Evolutionary conservation across 2,329 filamentous ascomycete species (phyloP), one percentile per base, ranked within the genome.

Genomic region (Ophiostoma tasmaniense): DNA sequence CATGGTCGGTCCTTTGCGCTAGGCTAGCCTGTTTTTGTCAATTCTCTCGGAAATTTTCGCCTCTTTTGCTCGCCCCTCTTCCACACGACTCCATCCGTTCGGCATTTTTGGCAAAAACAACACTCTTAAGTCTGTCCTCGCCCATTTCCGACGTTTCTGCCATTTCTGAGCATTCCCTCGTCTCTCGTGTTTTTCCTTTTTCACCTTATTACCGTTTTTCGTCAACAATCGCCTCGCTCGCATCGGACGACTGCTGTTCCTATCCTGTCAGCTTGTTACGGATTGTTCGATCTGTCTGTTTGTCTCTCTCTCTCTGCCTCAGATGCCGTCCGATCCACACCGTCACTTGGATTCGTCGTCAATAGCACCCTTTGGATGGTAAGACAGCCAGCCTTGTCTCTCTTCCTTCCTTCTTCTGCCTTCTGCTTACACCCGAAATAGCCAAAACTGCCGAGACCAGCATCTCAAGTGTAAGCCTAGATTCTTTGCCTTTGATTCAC

Each of bases 361-460:
- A 6, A 50, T 37, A 37, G 69, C 69, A 25, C 67, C 69, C 8
- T 70, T 70, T 61, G 69, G 69, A 67, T 70, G 69, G 69, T 70
- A 20, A 66, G 67, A 35, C 10, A 39, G 66, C 8, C 13, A 13
- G 37, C 20, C n/a, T 64, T 22, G 14, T 11, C 59, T 17, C 11
- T 35, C 4, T 11, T 14, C 42, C 4, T 7, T 45, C 17, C 17
- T 45, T 45, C 52, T 11, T 59, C n/a, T n/a, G 1, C 6, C 33
- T n/a, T 25, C 59, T 64, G 37, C 42, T 33, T 6, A 66, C 33
- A 50, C 35, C 25, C 59, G 0, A 8, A 59, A 68, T 73, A 83
- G 81, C 73, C 77, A 80, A 73, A 81, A 79, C 64, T 83, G 81
- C 74, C 80, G 81, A 71, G 79, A 81, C 70, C 79, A 82, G 72